phyloP scores from a whole-genome alignment of 106 monocot genomes.

The Acorus gramineus region DNA sequence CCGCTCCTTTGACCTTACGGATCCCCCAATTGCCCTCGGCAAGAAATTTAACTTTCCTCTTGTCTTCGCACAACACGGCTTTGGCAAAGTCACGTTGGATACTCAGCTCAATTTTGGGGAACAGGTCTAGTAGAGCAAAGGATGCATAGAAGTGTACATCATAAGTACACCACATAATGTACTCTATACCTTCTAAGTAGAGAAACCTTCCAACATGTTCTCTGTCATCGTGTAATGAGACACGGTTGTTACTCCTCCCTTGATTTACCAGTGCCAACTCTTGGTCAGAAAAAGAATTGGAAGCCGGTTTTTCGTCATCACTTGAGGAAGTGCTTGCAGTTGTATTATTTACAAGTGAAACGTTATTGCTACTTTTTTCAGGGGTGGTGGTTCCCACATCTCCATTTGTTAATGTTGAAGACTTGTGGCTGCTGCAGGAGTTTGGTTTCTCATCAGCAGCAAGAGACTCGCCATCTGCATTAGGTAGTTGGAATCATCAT shows the following conservation, averaged over 20 bases:
- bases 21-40: constrained; percentile 82
- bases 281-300: constrained; percentile 6
- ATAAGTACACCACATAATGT: constrained; percentile 98
- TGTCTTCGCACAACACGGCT: constrained; percentile 74
- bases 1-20: constrained; percentile 85
- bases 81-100: constrained; percentile 90
- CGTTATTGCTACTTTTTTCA: constrained; percentile 20
- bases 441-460: constrained; percentile 28
- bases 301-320: constrained; percentile 15
- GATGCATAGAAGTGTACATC: constrained; percentile 99
- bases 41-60: constrained; percentile 73
- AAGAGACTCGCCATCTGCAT: constrained; percentile 72
- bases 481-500: no score
- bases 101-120: constrained; percentile 85
- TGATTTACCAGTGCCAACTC: not conserved
- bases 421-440: constrained; percentile 21
- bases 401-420: constrained; percentile 25
- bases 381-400: constrained; percentile 7
- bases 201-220: constrained; percentile 85
- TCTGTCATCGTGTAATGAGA: constrained; percentile 6
- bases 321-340: constrained; percentile 9
- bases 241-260: not conserved
- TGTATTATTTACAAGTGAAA: constrained; percentile 6
- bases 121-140: constrained; percentile 87
- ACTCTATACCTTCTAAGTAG: constrained; percentile 93